Conservation (phyloP, 257 asterid species). For the Solanum chmielewskii region DNA sequence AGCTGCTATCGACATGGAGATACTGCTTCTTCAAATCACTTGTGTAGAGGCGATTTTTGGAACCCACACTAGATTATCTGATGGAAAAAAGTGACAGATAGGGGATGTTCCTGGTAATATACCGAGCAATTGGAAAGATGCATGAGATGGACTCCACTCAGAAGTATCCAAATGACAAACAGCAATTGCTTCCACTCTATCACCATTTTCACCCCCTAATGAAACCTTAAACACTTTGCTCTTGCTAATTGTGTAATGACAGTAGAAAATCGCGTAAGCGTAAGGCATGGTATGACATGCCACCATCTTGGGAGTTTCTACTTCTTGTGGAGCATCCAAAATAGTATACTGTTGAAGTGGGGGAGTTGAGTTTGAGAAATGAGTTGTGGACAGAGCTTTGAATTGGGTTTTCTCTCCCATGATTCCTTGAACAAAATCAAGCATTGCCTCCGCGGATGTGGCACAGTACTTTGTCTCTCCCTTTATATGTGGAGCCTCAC, state of each 20-base stretch:
- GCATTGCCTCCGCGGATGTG: constrained; percentile 54
- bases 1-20: background rate
- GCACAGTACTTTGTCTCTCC: constrained; percentile 73
- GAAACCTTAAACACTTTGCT: constrained; percentile 41
- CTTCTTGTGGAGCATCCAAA: constrained; percentile 15
- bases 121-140: constrained; percentile 50
- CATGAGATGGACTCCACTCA: constrained; percentile 52
- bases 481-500: constrained; percentile 39
- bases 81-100: constrained; percentile 80
- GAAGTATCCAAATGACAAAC: constrained; percentile 88
- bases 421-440: constrained; percentile 33
- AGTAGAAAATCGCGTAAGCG: constrained; percentile 53
- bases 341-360: constrained; percentile 36
- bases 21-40: background rate
- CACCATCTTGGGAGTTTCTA: constrained; percentile 30
- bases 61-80: constrained; percentile 58
- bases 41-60: constrained; percentile 7
- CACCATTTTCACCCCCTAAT: constrained; percentile 38
- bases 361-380: constrained; percentile 9
- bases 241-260: constrained; percentile 48
- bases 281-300: constrained; percentile 78
- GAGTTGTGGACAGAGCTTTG: constrained; percentile 34
- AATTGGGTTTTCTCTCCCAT: constrained; percentile 19
- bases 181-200: constrained; percentile 52
- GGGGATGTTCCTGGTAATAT: constrained; percentile 45